phyloP scores from a whole-genome alignment of 1,284 basidiomycete genomes.

The Kalmanozyma brasiliensis region DNA sequence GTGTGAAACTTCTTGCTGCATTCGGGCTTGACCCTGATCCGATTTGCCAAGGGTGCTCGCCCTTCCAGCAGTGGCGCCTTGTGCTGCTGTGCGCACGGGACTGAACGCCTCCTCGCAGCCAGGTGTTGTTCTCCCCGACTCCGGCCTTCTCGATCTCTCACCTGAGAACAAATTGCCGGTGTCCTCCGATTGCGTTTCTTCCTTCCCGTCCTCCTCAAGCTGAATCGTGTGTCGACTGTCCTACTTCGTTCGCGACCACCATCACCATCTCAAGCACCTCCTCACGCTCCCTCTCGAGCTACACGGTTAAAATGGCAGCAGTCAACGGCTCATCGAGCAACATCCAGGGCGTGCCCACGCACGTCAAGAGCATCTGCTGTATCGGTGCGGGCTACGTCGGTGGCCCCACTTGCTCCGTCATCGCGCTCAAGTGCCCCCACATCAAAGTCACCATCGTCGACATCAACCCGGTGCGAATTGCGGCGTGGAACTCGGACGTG shows the following conservation, averaged over 20 bases:
- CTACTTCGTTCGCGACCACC: constrained; percentile 2
- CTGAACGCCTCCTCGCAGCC: no score
- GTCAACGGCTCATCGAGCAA: constrained; percentile 29
- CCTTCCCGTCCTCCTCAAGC: no score
- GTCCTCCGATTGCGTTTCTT: no score
- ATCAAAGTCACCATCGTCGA: constrained; percentile 97
- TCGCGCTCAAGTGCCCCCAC: constrained; percentile 92
- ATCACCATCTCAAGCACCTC: not conserved
- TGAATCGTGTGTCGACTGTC: no score
- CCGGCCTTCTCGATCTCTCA: no score
- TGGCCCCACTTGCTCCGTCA: constrained; percentile 84
- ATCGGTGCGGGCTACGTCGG: constrained; percentile 95
- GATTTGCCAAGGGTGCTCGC: no score
- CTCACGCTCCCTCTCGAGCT: not conserved
- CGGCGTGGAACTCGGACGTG: constrained; percentile 86
- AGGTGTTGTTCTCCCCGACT: no score
- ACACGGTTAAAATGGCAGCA: constrained; percentile 12
- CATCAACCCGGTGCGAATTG: constrained; percentile 91
- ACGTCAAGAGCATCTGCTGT: constrained; percentile 68
- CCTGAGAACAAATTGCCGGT: no score
- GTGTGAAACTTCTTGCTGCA: no score
- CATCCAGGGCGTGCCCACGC: constrained; percentile 37
- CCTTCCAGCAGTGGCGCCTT: no score
- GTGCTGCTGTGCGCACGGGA: no score
- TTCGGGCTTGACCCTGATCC: no score